Evolutionary conservation across 208 protist species (phyloP), one percentile per base, ranked within the genome.

Genomic region (Wallacemonas rigidus): DNA sequence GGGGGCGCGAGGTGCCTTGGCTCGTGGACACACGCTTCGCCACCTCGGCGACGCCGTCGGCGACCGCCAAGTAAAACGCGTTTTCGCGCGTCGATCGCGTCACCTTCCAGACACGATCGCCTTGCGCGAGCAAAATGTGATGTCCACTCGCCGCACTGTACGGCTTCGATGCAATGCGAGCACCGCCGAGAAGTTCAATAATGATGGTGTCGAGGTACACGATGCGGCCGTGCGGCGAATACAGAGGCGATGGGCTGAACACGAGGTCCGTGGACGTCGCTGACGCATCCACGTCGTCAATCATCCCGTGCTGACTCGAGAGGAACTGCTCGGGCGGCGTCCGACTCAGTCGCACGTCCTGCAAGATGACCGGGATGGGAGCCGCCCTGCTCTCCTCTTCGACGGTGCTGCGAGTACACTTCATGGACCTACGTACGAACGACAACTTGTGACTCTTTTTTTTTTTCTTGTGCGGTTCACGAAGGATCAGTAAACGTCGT

Each of bases 81-180:
- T 79, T 74, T 72, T 86, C 81, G 2, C 77, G 76, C 2, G 54
- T 41, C 12, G 81, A 86, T 35, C 81, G 77, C 6, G 76, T 75
- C 12, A 77, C 81, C 64, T 86, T 86, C 81, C 79, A 80, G 41
- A 86, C 67, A 2, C 72, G 65, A 41, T 74, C 81, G 15, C 65
- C 68, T 36, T 72, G 64, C 39, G 51, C 35, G 48, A 86, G 76
- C 45, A 77, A 67, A 17, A 86, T 56, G 57, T 86, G 81, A 41
- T 79, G 76, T 5, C 81, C 81, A 41, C 77, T 75, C 8, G 82
- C 74, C 3, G 76, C 44, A 15, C 41, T 67, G 63, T 76, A 76
- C 35, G 71, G 71, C 71, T 69, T 75, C 17, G 71, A 62, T 45
- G 51, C 51, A 45, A 75, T 50, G 35, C 44, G 56, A 6, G 40